Percentiles rank a stretch among this genome's conserved stretches.
phyloP scores from a whole-genome alignment of 352 stramenopile genomes.

The Thalassiosira livingstoniorum region DNA sequence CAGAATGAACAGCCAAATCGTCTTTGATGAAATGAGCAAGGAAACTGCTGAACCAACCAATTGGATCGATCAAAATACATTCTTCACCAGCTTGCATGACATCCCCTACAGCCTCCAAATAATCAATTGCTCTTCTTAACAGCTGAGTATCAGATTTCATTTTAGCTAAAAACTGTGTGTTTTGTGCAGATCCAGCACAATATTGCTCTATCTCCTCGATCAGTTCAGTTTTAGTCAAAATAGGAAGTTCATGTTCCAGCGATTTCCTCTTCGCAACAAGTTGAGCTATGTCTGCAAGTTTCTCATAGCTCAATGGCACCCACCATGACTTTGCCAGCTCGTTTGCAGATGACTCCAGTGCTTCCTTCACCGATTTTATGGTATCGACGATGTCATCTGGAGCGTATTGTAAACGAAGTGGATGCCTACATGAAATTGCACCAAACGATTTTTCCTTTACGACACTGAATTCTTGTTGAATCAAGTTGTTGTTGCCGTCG shows the following conservation, averaged over 20 bases:
- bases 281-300: slow-evolving; percentile 20
- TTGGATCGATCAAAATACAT: slow-evolving; percentile 36
- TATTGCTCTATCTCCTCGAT: slow-evolving; percentile 31
- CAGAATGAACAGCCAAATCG: slow-evolving; percentile 24
- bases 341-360: slow-evolving; percentile 26
- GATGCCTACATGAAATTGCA: slow-evolving; percentile 23
- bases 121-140: slow-evolving; percentile 30
- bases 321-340: slow-evolving; percentile 38
- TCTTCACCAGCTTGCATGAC: slow-evolving; percentile 43
- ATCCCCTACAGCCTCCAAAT: slow-evolving; percentile 43
- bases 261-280: slow-evolving; percentile 16
- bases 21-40: slow-evolving; percentile 45
- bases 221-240: slow-evolving; percentile 24
- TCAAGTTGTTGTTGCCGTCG: not conserved
- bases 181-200: slow-evolving; percentile 5
- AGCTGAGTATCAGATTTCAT: slow-evolving; percentile 31
- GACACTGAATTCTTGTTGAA: slow-evolving; percentile 18
- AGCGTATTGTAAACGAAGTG: slow-evolving; percentile 33
- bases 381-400: slow-evolving; percentile 28
- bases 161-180: slow-evolving; percentile 22
- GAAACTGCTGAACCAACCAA: slow-evolving; percentile 38
- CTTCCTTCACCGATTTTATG: slow-evolving; percentile 20
- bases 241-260: slow-evolving; percentile 41
- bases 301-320: slow-evolving; percentile 35
- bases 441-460: slow-evolving; percentile 27